Percentiles rank a stretch among this genome's conserved stretches.
These are phyloP conservation scores for Hymenoscyphus infarciens DNA, from an alignment of 2,329 filamentous ascomycete genomes.

Conservation along the genomic window DNA sequence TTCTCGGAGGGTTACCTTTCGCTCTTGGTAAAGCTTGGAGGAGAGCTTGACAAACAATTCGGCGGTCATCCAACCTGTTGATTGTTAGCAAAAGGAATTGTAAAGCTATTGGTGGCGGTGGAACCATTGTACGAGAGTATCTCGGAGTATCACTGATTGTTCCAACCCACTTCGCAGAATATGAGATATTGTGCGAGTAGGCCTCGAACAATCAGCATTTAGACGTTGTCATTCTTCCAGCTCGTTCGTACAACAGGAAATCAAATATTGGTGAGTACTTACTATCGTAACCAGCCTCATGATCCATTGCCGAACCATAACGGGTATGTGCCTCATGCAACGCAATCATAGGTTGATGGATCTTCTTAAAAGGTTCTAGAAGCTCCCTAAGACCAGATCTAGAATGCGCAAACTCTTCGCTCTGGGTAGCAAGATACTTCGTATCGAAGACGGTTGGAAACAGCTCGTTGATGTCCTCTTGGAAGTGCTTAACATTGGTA, in stretches of 20 bases:
- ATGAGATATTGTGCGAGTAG: too few species aligned
- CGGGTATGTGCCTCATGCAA: constrained; percentile 36
- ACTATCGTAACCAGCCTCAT: constrained; percentile 62
- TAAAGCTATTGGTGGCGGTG: too few species aligned
- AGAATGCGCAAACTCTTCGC: constrained; percentile 38
- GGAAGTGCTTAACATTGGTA: constrained; percentile 50
- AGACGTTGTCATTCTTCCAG: too few species aligned
- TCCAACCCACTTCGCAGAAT: too few species aligned
- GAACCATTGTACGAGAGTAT: too few species aligned
- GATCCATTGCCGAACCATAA: constrained; percentile 35
- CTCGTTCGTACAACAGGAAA: too few species aligned
- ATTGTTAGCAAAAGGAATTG: not conserved
- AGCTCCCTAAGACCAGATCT: constrained; percentile 47
- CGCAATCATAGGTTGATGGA: constrained; percentile 42
- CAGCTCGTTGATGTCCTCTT: constrained; percentile 44
- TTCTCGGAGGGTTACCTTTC: constrained; percentile 12
- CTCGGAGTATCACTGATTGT: too few species aligned
- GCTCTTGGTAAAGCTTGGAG: constrained; percentile 24
- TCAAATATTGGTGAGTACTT: constrained; percentile 23
- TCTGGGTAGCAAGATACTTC: constrained; percentile 51
- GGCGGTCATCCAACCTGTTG: constrained; percentile 42
- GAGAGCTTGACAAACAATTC: constrained; percentile 39
- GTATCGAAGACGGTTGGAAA: constrained; percentile 54
- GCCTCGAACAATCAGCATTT: too few species aligned
- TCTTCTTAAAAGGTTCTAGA: constrained; percentile 39